Conservation (phyloP, 140 eudicot species). For the Oenanthe javanica region DNA sequence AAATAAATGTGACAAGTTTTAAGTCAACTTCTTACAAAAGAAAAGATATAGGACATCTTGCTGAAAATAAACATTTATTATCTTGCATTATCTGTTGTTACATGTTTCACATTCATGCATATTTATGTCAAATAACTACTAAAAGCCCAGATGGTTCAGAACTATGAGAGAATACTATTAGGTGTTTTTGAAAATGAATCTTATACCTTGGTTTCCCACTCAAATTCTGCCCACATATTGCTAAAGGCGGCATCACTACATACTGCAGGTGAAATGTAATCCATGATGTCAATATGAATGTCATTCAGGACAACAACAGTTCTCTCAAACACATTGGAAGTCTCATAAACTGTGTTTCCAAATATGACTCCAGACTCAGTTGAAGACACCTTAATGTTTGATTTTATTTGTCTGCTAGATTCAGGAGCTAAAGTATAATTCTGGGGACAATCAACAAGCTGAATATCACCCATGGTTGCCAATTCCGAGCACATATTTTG, state of each 20-base stretch:
- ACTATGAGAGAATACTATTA: not conserved
- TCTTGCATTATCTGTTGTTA: not conserved
- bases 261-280: slow-evolving; percentile 77
- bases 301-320: slow-evolving; percentile 77
- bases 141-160: not conserved
- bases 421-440: slow-evolving; percentile 86
- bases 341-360: slow-evolving; percentile 76
- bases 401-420: slow-evolving; percentile 72
- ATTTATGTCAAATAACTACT: not conserved
- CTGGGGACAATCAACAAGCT: slow-evolving; percentile 89
- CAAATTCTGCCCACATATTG: slow-evolving; percentile 91
- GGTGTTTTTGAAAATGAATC: not conserved
- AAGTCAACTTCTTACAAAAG: not conserved
- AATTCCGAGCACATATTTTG: slow-evolving; percentile 75
- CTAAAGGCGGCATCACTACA: slow-evolving; percentile 80
- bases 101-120: not conserved
- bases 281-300: slow-evolving; percentile 88
- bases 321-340: slow-evolving; percentile 72
- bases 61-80: not conserved
- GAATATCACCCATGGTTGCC: slow-evolving; percentile 89
- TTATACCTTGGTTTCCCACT: slow-evolving; percentile 87
- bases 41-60: not conserved
- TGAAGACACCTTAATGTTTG: slow-evolving; percentile 87
- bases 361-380: slow-evolving; percentile 85
- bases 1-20: not conserved